phyloP scores from a whole-genome alignment of 192 early-diverging fungal genomes.

The Podila horticola region DNA sequence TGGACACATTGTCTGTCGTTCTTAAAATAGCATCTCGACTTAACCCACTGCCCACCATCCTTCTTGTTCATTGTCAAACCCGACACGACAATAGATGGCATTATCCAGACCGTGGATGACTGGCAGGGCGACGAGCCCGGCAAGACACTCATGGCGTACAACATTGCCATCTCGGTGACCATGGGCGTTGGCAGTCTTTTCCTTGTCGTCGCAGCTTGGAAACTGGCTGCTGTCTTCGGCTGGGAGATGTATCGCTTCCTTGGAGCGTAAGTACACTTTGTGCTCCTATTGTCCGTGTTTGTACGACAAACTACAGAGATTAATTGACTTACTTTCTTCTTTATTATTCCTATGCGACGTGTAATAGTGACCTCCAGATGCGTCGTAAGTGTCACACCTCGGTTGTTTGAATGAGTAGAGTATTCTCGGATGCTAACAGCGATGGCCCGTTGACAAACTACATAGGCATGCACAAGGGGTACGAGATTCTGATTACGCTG shows the following conservation, averaged over 20 bases:
- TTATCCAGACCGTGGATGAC: conserved; percentile 38
- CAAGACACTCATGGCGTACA: conserved; percentile 10
- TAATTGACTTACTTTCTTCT: neutral
- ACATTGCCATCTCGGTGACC: conserved; percentile 38
- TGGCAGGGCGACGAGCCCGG: conserved; percentile 11
- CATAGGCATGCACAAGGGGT: conserved; percentile 65
- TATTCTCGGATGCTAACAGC: neutral
- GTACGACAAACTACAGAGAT: neutral
- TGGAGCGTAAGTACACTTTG: conserved; percentile 33
- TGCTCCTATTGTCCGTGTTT: neutral
- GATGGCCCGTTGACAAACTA: neutral
- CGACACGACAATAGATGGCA: conserved; percentile 11
- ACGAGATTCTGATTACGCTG: conserved; percentile 72
- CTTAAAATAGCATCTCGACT: conserved; percentile 16
- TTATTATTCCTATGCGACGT: neutral
- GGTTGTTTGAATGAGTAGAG: neutral
- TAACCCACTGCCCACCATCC: neutral
- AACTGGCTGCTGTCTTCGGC: conserved; percentile 39
- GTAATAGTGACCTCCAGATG: conserved; percentile 38
- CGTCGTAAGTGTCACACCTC: conserved; percentile 17
- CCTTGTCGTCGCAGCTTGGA: conserved; percentile 22
- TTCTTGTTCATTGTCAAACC: neutral
- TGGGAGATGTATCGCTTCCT: conserved; percentile 52
- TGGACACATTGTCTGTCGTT: neutral
- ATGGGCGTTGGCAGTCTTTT: conserved; percentile 37